A percentile compares a stretch with the other conserved stretches of the same genome.
These are phyloP conservation scores for Colletotrichum agaves DNA, from an alignment of 2,329 filamentous ascomycete genomes.

Conservation along the genomic window DNA sequence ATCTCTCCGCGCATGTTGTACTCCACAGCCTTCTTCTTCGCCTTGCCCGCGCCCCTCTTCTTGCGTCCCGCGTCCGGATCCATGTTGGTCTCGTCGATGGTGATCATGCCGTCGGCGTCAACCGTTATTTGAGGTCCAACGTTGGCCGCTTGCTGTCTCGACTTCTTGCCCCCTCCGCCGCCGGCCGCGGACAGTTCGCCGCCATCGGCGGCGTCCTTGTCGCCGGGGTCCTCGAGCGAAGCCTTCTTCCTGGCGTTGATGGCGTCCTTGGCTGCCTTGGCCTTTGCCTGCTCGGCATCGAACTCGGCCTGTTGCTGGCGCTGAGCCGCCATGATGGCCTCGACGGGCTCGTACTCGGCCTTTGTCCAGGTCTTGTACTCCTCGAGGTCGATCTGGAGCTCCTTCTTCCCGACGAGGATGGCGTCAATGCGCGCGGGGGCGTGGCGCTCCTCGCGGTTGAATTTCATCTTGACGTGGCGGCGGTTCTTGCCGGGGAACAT, in stretches of 20 bases:
- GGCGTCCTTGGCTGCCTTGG: slow-evolving; percentile 59
- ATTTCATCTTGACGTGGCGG: slow-evolving; percentile 83
- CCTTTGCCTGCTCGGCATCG: slow-evolving; percentile 55
- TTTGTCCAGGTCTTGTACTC: slow-evolving; percentile 66
- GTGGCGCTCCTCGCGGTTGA: slow-evolving; percentile 79
- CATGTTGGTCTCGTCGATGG: slow-evolving; percentile 38
- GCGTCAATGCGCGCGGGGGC: slow-evolving; percentile 72
- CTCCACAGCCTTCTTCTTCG: slow-evolving; percentile 45
- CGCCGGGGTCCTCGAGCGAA: slow-evolving; percentile 58
- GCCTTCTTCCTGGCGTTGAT: slow-evolving; percentile 59
- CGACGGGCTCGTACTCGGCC: slow-evolving; percentile 64
- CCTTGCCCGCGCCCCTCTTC: slow-evolving; percentile 48
- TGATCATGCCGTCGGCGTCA: slow-evolving; percentile 37
- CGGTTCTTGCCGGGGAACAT: slow-evolving; percentile 80
- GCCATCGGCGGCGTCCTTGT: slow-evolving; percentile 35
- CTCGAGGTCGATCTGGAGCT: slow-evolving; percentile 67
- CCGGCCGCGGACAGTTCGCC: slow-evolving; percentile 25
- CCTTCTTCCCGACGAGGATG: slow-evolving; percentile 70
- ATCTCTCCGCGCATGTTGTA: slow-evolving; percentile 42
- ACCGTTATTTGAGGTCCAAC: slow-evolving; percentile 31
- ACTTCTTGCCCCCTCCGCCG: slow-evolving; percentile 18
- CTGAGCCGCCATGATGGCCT: slow-evolving; percentile 66
- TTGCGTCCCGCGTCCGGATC: slow-evolving; percentile 39
- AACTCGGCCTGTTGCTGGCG: slow-evolving; percentile 57
- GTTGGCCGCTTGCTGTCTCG: slow-evolving; percentile 14